phyloP scores from a whole-genome alignment of 352 stramenopile genomes.

The Ophiocytium majus region DNA sequence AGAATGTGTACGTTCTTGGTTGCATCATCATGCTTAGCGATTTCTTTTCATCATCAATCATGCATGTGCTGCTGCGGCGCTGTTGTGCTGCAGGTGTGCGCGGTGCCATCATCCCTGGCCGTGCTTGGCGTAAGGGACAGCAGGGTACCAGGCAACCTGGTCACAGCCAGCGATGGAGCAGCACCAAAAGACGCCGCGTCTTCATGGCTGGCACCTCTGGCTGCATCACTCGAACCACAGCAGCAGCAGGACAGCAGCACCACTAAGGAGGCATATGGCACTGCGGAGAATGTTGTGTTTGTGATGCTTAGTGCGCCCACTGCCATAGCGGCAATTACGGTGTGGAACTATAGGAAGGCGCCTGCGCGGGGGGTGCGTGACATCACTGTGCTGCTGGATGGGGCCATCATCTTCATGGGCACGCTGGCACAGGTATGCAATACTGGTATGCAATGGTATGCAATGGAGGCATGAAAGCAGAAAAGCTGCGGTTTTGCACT shows the following conservation, averaged over 20 bases:
- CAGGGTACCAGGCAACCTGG: background rate
- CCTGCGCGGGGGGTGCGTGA: background rate
- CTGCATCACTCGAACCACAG: background rate
- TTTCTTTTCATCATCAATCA: too few relatives aligned
- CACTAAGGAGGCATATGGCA: too few relatives aligned
- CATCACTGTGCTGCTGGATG: background rate
- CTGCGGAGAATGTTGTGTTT: background rate
- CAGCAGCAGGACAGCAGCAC: too few relatives aligned
- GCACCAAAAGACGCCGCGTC: background rate
- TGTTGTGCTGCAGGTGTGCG: background rate
- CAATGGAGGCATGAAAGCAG: too few relatives aligned
- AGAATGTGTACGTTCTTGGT: too few relatives aligned
- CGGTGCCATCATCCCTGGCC: background rate
- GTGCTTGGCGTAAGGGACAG: background rate
- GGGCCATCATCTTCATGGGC: background rate
- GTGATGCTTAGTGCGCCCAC: background rate
- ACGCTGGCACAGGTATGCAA: background rate
- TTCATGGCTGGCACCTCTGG: background rate
- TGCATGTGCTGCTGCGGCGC: too few relatives aligned
- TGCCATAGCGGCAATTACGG: background rate
- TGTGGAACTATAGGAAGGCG: constrained; percentile 1
- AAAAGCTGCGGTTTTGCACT: too few relatives aligned
- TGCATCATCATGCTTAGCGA: too few relatives aligned
- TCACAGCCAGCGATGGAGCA: background rate
- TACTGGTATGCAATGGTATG: background rate